Percentiles rank a stretch among this genome's conserved stretches.
phyloP scores from a whole-genome alignment of 169 alveolate genomes.

The Cryptosporidium andersoni region DNA sequence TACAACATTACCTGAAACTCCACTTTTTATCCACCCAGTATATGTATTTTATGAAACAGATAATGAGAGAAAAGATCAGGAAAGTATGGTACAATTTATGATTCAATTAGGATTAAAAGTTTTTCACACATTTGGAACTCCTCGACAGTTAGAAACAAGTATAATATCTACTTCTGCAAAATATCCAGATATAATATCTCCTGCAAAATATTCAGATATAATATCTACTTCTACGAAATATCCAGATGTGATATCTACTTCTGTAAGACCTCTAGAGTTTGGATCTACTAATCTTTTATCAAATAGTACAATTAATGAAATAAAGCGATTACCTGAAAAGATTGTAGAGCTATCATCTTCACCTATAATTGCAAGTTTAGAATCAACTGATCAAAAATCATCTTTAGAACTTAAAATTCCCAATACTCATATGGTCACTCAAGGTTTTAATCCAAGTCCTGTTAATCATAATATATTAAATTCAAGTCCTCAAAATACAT shows the following conservation, averaged over 20 bases:
- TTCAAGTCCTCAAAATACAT: too few relatives aligned
- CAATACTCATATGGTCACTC: too few relatives aligned
- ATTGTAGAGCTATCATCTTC: not conserved
- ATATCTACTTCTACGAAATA: not conserved
- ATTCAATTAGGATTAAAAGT: constrained; percentile 64
- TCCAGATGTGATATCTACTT: not conserved
- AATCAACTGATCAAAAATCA: too few relatives aligned
- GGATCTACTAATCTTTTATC: constrained; percentile 3
- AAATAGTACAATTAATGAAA: not conserved
- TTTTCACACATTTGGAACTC: constrained; percentile 28
- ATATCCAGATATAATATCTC: too few relatives aligned
- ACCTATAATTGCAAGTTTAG: too few relatives aligned
- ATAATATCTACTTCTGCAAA: too few relatives aligned
- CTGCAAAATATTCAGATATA: not conserved
- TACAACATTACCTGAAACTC: constrained; percentile 22
- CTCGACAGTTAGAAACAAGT: not conserved
- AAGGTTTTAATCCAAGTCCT: too few relatives aligned
- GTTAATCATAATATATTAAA: too few relatives aligned
- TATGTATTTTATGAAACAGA: constrained; percentile 38
- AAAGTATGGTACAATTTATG: constrained; percentile 46
- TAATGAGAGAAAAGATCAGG: constrained; percentile 29
- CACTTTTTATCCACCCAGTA: constrained; percentile 1
- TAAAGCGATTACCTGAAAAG: not conserved
- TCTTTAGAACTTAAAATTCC: too few relatives aligned
- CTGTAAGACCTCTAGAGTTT: constrained; percentile 19